phyloP scores from a whole-genome alignment of 768 basidiomycete species.

The Suillus bovinus region DNA sequence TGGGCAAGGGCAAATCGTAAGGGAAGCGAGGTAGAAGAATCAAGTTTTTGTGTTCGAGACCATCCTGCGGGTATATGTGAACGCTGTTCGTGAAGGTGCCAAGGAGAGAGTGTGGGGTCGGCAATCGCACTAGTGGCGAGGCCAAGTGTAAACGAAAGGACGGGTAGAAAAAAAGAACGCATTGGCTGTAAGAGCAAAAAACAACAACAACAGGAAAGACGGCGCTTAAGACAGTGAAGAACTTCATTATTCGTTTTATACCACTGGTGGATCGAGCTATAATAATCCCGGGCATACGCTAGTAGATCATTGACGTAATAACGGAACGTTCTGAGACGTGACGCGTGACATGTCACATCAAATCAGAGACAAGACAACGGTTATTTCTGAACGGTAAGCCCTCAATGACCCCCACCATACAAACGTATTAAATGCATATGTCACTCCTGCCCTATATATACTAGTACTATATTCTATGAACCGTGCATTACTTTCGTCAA shows the following conservation, averaged over 20 bases:
- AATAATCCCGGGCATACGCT: no score
- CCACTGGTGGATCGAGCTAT: background rate
- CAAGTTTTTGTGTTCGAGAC: slow-evolving; percentile 30
- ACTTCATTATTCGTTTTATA: background rate
- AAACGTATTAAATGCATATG: background rate
- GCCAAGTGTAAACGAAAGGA: slow-evolving; percentile 4
- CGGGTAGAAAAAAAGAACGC: slow-evolving; percentile 14
- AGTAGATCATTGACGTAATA: no score
- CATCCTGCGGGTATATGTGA: slow-evolving; percentile 40
- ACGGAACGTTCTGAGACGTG: no score
- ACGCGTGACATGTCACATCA: no score
- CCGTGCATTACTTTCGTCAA: background rate
- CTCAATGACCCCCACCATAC: no score
- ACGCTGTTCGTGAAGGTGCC: slow-evolving; percentile 43
- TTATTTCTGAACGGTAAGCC: background rate
- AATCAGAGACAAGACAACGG: background rate
- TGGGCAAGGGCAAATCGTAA: slow-evolving; percentile 48
- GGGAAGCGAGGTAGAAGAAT: slow-evolving; percentile 36
- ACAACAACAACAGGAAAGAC: background rate
- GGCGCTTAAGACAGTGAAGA: slow-evolving; percentile 26
- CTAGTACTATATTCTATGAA: background rate
- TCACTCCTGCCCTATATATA: no score
- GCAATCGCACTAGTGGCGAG: slow-evolving; percentile 9
- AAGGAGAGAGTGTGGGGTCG: slow-evolving; percentile 37
- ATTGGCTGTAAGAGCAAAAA: slow-evolving; percentile 13